A percentile compares a stretch with the other conserved stretches of the same genome.
Evolutionary conservation across 495 filamentous ascomycete genomes (phyloP).

Genomic region (Clohesyomyces aquaticus): DNA sequence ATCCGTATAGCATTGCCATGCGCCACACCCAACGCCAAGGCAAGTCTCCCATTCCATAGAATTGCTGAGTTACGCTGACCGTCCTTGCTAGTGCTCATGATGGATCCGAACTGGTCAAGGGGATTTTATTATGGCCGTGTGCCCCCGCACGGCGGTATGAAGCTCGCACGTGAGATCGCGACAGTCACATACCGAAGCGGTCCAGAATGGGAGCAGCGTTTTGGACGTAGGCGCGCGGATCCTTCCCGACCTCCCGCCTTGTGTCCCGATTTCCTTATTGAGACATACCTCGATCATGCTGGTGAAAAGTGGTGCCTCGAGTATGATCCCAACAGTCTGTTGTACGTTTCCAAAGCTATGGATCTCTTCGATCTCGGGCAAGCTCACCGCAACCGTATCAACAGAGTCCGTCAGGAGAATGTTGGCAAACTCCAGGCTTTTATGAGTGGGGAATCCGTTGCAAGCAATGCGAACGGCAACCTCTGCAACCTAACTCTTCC

Average conservation of each 20-base stretch:
- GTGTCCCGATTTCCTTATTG: slow-evolving; percentile 96
- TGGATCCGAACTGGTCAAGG: slow-evolving; percentile 96
- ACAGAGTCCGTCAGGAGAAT: slow-evolving; percentile 54
- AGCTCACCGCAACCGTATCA: slow-evolving; percentile 61
- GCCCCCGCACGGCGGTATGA: slow-evolving; percentile 95
- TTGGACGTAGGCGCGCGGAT: slow-evolving; percentile 87
- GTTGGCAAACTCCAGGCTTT: slow-evolving; percentile 50
- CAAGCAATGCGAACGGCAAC: slow-evolving; percentile 44
- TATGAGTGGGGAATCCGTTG: slow-evolving; percentile 42
- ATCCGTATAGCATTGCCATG: slow-evolving; percentile 99
- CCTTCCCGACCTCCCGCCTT: slow-evolving; percentile 82
- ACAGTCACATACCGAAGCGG: slow-evolving; percentile 97
- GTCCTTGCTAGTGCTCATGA: slow-evolving; percentile 74
- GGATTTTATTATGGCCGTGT: slow-evolving; percentile 91
- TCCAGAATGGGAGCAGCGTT: slow-evolving; percentile 96
- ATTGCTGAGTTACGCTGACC: slow-evolving; percentile 17
- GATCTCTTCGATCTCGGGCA: slow-evolving; percentile 92
- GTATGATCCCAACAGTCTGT: slow-evolving; percentile 93
- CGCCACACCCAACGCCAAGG: slow-evolving; percentile 92
- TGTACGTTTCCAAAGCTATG: slow-evolving; percentile 99
- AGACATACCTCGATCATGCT: slow-evolving; percentile 97
- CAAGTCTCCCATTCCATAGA: slow-evolving; percentile 10
- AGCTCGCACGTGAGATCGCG: slow-evolving; percentile 94
- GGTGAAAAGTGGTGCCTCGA: slow-evolving; percentile 99
- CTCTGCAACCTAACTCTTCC: slow-evolving; percentile 85